Evolutionary conservation across 805 yeast species (phyloP), one percentile per base, ranked within the genome.

Genomic region (Candida cerambycidarum): DNA sequence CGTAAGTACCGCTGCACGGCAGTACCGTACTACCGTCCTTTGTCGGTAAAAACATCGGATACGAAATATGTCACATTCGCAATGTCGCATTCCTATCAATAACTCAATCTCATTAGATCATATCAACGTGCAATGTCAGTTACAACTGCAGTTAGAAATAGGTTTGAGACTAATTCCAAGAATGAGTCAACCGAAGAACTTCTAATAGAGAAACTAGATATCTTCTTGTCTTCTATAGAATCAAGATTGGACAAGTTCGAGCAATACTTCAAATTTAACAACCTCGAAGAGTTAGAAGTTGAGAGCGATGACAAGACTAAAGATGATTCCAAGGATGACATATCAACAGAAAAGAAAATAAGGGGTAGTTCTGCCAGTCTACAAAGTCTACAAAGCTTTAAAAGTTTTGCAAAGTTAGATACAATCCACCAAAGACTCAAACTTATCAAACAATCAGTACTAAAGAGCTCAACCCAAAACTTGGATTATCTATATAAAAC

Each of bases 171-270:
- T n/a, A 31, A 14, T 7, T 15, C 38, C 4, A 12, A 36, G 14
- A 13, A 28, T 4, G 42, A 39, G 25, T 24, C 65, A 1, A 62
- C 73, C 0, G 75, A 70, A 37, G 75, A 69, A 48, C 41, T 65
- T 2, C 56, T 70, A 44, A 65, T 69, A 6, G 75, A 69, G 42
- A 65, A 63, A 39, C 49, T 70, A 27, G 75, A 70, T 41, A 49
- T 51, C n/a, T 70, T 70, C 41, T 54, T 70, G 15, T 61, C 71
- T n/a, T 65, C 71, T 7, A 63, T 70, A n/a, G 75, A 70, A 45
- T 58, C 67, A 10, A 48, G 73, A 16, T 48, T 70, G 25, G 69
- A 64, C 35, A 62, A 58, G 37, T 70, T 70, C 44, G 75, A 70
- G 37, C 62, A 59, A 45, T 70, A 61, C 44, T 69, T 69, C 51